Conservation (phyloP, 2,329 filamentous ascomycete species). For the Neonectria faginata region DNA sequence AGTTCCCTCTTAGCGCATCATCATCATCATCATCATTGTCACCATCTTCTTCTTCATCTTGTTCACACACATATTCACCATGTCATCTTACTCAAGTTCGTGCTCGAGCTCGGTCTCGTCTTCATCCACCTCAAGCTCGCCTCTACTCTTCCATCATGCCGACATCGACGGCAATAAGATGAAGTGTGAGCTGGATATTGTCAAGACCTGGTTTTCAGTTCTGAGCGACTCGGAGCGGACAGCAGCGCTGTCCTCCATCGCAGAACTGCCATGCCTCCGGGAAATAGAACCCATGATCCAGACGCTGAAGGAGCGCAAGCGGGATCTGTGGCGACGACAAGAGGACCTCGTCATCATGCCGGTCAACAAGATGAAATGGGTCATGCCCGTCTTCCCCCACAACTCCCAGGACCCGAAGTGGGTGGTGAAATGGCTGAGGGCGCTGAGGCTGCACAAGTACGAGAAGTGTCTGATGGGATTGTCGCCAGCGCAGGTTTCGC, state of each 20-base stretch:
- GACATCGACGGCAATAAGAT: slow-evolving; percentile 33
- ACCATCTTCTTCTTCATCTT: neutral
- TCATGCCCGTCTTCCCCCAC: slow-evolving; percentile 41
- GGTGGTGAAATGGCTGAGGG: slow-evolving; percentile 43
- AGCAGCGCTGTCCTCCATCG: slow-evolving; percentile 40
- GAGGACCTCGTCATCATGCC: slow-evolving; percentile 43
- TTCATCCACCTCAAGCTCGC: slow-evolving; percentile 40
- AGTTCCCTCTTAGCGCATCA: slow-evolving; percentile 15
- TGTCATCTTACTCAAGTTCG: slow-evolving; percentile 41
- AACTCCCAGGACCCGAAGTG: slow-evolving; percentile 41
- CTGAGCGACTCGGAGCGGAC: slow-evolving; percentile 39
- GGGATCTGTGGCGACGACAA: slow-evolving; percentile 41
- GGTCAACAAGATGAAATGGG: slow-evolving; percentile 39
- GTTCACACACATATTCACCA: slow-evolving; percentile 16
- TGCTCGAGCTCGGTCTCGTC: slow-evolving; percentile 32
- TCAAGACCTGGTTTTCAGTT: slow-evolving; percentile 44
- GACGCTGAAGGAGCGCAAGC: slow-evolving; percentile 43
- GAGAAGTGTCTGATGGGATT: slow-evolving; percentile 40
- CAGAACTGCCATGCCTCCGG: slow-evolving; percentile 41
- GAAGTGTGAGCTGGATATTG: slow-evolving; percentile 39
- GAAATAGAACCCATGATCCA: slow-evolving; percentile 45
- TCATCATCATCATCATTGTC: slow-evolving; percentile 14
- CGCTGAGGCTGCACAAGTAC: slow-evolving; percentile 44
- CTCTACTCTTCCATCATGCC: slow-evolving; percentile 34
- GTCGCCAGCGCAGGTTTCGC: slow-evolving; percentile 38